Base-by-base conservation (phyloP, 139 green algal species). In the Yamagishiella unicocca region DNA sequence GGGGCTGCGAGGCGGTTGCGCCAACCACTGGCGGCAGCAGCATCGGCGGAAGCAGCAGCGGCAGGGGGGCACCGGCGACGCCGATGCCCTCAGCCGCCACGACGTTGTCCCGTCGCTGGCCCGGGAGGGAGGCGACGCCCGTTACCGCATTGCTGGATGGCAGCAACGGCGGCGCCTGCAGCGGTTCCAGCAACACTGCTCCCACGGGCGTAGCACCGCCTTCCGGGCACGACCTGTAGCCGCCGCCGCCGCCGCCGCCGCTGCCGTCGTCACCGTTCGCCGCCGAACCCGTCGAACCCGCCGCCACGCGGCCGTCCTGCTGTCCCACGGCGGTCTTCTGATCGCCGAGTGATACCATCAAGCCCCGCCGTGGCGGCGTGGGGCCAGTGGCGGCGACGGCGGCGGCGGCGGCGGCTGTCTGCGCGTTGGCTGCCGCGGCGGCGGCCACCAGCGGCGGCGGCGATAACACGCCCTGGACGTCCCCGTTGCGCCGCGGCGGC, bases 371-470 rank as follows among this genome's bases (percentile, higher is more conserved):
- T 29, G 38, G 55, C 53, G 78, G 53, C n/a, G 58, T 53, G 24
- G 77, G 55, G 7, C 46, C 55, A 7, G 37, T 55, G 27, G 55
- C 33, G 17, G 76, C 76, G 21, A 35, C 54, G 10, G 33, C 58
- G 22, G 74, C 46, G 1, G 46, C 50, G 31, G 61, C 54, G 25
- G 78, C 78, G 58, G 37, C 50, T 5, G 45, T 35, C 50, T 82
- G 76, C 1, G 55, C 50, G 35, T 17, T 37, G 19, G 76, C 54
- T 10, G 78, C 77, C 25, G 77, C 55, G 42, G 70, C 67, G 50
- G 50, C 50, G 50, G 76, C 76, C 55, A 72, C 55, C 40, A 84
- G 38, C 54, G 61, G 54, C 78, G 78, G 78, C 55, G 78, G 78
- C 1, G 55, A 38, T 38, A 72, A n/a, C 0, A 84, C 38, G 27